phyloP scores from a whole-genome alignment of 2,329 filamentous ascomycete genomes.

The Fusarium tjaetaba region DNA sequence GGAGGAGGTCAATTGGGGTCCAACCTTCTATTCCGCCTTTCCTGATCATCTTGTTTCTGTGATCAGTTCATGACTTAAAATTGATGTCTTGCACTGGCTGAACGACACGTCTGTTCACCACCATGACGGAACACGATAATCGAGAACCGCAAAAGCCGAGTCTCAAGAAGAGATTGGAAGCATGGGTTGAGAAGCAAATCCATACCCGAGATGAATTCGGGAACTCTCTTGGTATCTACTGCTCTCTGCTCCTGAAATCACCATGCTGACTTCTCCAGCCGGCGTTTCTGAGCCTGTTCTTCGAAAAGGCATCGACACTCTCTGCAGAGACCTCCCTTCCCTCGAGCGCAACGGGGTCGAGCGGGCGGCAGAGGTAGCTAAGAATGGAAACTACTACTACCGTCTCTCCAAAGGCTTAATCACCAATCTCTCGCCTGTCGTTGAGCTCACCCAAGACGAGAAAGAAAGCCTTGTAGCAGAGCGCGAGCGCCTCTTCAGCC shows the following conservation, averaged over 20 bases:
- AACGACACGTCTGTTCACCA: neutral
- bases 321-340: slow-evolving; percentile 1
- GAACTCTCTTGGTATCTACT: neutral
- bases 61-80: neutral
- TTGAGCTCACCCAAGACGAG: neutral
- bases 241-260: neutral
- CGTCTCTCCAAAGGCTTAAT: slow-evolving; percentile 1
- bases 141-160: neutral
- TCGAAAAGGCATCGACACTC: neutral
- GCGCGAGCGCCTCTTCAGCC: slow-evolving; percentile 46
- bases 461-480: slow-evolving; percentile 12
- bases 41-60: neutral
- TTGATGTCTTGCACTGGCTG: neutral
- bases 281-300: slow-evolving; percentile 3
- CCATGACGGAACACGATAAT: neutral
- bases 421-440: neutral
- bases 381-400: slow-evolving; percentile 20
- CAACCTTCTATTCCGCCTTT: neutral
- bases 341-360: neutral
- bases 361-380: slow-evolving; percentile 18
- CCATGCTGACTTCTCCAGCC: neutral
- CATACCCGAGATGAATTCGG: slow-evolving; percentile 17
- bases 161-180: neutral
- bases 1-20: neutral
- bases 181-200: slow-evolving; percentile 13